phyloP scores from a whole-genome alignment of 108 stramenopile species.

The Aureococcus anophagefferens region DNA sequence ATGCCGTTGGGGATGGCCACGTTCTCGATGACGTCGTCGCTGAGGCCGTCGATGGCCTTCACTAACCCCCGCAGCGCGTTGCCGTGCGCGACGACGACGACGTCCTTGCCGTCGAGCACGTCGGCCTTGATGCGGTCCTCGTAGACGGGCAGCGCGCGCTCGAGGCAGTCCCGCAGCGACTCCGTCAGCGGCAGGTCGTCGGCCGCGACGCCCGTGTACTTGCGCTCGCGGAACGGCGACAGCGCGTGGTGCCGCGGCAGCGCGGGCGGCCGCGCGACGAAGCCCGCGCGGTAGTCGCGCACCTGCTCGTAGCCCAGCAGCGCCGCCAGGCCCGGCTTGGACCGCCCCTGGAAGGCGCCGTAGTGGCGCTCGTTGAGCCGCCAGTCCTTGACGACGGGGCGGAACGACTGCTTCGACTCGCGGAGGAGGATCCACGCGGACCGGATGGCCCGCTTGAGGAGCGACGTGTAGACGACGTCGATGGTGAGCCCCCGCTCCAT shows the following conservation, averaged over 20 bases:
- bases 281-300: conserved; percentile 58
- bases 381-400: conserved; percentile 82
- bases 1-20: conserved; percentile 89
- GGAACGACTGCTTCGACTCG: conserved; percentile 72
- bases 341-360: conserved; percentile 75
- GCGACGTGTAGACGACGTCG: conserved; percentile 77
- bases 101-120: conserved; percentile 65
- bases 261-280: conserved; percentile 38
- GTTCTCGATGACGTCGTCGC: conserved; percentile 62
- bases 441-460: conserved; percentile 82
- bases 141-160: conserved; percentile 71
- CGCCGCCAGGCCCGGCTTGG: conserved; percentile 71
- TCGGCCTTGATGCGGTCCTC: conserved; percentile 68
- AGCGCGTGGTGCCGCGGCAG: conserved; percentile 4
- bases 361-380: conserved; percentile 87
- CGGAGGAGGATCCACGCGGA: conserved; percentile 70
- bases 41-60: conserved; percentile 57
- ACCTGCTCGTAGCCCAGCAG: conserved; percentile 68
- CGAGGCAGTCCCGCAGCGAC: conserved; percentile 73
- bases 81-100: conserved; percentile 84
- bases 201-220: background rate
- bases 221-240: background rate
- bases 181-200: conserved; percentile 78
- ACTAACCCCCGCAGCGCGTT: conserved; percentile 72
- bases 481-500: conserved; percentile 74